Evolutionary conservation across 2,329 filamentous ascomycete genomes (phyloP), one percentile per base, ranked within the genome.

Genomic region (Aspergillus sp.): DNA sequence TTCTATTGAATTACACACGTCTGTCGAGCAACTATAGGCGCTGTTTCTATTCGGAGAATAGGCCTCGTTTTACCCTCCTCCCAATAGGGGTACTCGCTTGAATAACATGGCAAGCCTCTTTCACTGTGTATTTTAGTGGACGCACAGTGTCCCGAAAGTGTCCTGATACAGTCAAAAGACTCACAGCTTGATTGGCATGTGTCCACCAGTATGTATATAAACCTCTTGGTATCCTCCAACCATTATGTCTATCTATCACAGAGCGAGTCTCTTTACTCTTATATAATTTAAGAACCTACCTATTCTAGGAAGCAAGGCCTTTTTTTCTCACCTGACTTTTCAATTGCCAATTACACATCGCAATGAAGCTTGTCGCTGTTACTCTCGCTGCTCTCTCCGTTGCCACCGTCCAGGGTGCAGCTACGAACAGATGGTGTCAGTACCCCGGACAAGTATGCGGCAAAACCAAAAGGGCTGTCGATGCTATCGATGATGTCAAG

Each of bases 381-480:
- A 64, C 80, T 53, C 65, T 75, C 48, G 71, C 76, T 54, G 64
- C 79, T 50, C 59, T 81, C 48, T 75, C 75, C 52, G 74, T 73
- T 49, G 73, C 74, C 20, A 66, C 69, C 38, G 67, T 70, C 45
- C 59, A 70, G 32, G 71, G 72, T 34, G 68, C 62, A 42, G 64
- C 69, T 24, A 45, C 67, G 18, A 57, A 64, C 50, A 69, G 67
- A 55, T 73, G 71, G 72, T 76, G 73, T 55, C 59, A 58, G 30
- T 64, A 66, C 48, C 67, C 70, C 18, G 74, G 70, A 18, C 66
- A 74, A 54, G 65, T 67, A 30, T 76, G 74, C 60, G 87, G 87
- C 64, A 89, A 85, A 26, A 83, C 87, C 64, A 80, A 80, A 62
- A 86, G 89, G 66, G 86, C 87, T 32, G 86, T 86, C 48, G 81